phyloP scores from a whole-genome alignment of 768 basidiomycete species.

The Cubamyces lactineus region DNA sequence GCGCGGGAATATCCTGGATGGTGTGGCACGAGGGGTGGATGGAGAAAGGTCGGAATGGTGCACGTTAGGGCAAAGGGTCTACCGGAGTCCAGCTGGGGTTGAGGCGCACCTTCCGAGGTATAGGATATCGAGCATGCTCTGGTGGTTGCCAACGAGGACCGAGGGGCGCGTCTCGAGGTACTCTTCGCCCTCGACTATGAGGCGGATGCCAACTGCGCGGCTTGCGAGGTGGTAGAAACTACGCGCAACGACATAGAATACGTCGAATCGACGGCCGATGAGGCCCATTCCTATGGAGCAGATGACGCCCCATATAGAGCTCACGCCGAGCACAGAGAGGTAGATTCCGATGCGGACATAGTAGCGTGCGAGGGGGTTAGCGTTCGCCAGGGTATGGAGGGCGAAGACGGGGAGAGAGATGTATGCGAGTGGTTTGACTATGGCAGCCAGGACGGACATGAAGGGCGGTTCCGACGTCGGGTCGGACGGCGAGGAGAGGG shows the following conservation, averaged over 20 bases:
- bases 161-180: conserved; percentile 72
- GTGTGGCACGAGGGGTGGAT: not conserved
- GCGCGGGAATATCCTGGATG: conserved; percentile 74
- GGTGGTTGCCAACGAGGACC: conserved; percentile 87
- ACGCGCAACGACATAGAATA: conserved; percentile 81
- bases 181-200: conserved; percentile 88
- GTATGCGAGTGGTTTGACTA: conserved; percentile 77
- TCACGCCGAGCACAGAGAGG: conserved; percentile 66
- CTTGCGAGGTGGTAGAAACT: conserved; percentile 76
- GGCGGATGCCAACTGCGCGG: conserved; percentile 61
- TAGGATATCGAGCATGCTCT: conserved; percentile 89
- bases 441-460: conserved; percentile 65
- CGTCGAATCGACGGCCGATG: conserved; percentile 72
- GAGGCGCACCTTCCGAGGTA: conserved; percentile 72
- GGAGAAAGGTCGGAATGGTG: conserved; percentile 11
- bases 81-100: not conserved
- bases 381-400: conserved; percentile 59
- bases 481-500: conserved; percentile 8
- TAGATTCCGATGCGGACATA: conserved; percentile 77
- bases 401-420: conserved; percentile 72
- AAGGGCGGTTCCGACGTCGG: conserved; percentile 26
- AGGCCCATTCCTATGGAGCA: conserved; percentile 68
- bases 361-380: conserved; percentile 63
- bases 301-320: conserved; percentile 73
- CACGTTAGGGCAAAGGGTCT: conserved; percentile 3